Percentiles rank a stretch among this genome's conserved stretches.
phyloP scores from a whole-genome alignment of 208 protist species.

The Crithidia sp. region DNA sequence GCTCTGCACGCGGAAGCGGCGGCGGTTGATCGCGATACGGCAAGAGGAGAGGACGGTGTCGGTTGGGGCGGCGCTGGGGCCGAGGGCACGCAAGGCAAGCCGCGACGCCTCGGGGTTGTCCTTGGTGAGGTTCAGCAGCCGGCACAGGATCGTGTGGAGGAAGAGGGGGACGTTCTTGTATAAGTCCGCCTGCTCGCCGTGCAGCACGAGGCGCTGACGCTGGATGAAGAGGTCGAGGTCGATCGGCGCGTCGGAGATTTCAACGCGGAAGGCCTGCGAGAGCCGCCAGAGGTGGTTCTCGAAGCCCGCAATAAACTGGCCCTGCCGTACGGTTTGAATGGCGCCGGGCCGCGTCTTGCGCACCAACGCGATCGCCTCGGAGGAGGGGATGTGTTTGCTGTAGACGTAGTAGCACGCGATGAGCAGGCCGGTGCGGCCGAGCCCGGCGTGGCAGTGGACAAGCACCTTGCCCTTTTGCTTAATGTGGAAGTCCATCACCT shows the following conservation, averaged over 20 bases:
- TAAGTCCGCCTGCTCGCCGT: constrained; percentile 81
- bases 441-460: constrained; percentile 93
- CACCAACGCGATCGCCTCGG: constrained; percentile 78
- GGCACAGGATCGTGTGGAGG: constrained; percentile 77
- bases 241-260: constrained; percentile 78
- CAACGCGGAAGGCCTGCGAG: constrained; percentile 76
- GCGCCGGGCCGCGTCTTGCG: constrained; percentile 70
- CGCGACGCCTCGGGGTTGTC: constrained; percentile 39
- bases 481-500: constrained; percentile 92
- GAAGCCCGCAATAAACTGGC: constrained; percentile 87
- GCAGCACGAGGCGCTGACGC: constrained; percentile 78
- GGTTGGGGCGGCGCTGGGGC: constrained; percentile 57
- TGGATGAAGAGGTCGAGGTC: constrained; percentile 81
- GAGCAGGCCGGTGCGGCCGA: constrained; percentile 91
- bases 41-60: constrained; percentile 53
- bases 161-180: constrained; percentile 79
- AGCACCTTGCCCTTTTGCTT: constrained; percentile 87
- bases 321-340: constrained; percentile 89
- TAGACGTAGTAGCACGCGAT: constrained; percentile 93
- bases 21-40: constrained; percentile 81
- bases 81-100: constrained; percentile 63
- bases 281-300: constrained; percentile 87
- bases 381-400: constrained; percentile 70
- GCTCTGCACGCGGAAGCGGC: constrained; percentile 63
- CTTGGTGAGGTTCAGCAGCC: constrained; percentile 68